Base-by-base conservation (phyloP, 768 basidiomycete species). In the Auriscalpium microsporum region DNA sequence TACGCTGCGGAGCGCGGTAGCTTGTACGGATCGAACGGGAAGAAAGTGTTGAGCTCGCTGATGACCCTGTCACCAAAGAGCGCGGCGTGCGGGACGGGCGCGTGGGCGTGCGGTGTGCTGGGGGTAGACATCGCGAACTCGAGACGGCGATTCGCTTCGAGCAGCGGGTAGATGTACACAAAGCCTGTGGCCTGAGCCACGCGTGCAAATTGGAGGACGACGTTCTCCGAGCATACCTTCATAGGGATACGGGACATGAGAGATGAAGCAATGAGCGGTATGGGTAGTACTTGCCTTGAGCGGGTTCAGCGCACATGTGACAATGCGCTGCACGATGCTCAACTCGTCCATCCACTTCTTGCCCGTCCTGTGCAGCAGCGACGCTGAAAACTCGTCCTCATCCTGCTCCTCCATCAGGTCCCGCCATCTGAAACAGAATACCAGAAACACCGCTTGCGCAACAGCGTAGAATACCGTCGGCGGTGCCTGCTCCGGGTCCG, bases 341-440 rank as follows among this genome's bases (percentile, higher is more conserved):
- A 99, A 66, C 64, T 89, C 86, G 17, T 76, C 72, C 75, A 96
- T 90, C 96, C 96, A 99, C 68, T 84, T 86, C 60, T 80, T 83
- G 54, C 67, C 64, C 55, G 63, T 33, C 63, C 60, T 52, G 38
- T 52, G 36, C 35, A 51, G 61, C 34, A 58, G 71, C 50, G 65
- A 50, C 53, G 57, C 59, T 28, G 62, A 65, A 21, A 67, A 56
- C 19, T 68, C 73, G 38, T 77, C 80, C 21, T 75, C 78, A 21
- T 75, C 79, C 21, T 73, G 76, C 6, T 84, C 86, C 13, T 80
- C 76, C 44, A 81, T 68, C 37, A 98, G 72, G 60, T 98, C 96
- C 57, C 90, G 74, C 95, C 95, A 98, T 10, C 96, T 77, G 72
- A 98, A 99, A 69, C 96, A 98, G 69, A 99, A 99, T 59, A 99